Evolutionary conservation across 202 grass and related monocot genomes (phyloP).

Genomic region (Carex arenaria): DNA sequence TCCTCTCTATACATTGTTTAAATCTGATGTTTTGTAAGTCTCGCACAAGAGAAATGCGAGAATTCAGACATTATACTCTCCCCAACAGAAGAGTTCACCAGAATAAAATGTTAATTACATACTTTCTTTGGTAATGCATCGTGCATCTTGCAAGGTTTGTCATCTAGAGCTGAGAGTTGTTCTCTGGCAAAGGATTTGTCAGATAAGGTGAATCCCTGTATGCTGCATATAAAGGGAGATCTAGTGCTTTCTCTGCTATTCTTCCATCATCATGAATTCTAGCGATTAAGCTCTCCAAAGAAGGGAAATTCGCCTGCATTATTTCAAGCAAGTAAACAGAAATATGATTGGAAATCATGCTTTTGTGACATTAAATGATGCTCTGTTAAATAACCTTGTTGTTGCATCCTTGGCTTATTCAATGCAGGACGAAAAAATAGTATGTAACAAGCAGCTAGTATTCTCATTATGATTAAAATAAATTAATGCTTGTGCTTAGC

Average conservation of each 20-base stretch:
- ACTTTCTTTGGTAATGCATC: neutral
- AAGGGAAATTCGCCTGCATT: constrained; percentile 77
- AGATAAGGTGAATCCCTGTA: constrained; percentile 74
- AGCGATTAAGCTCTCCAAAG: constrained; percentile 81
- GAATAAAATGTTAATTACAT: neutral
- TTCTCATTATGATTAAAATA: neutral
- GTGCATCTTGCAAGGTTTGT: constrained; percentile 19
- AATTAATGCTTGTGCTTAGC: neutral
- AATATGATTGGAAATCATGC: neutral
- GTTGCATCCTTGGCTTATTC: neutral
- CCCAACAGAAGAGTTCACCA: neutral
- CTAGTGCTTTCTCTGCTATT: constrained; percentile 76
- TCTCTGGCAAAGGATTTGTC: constrained; percentile 26
- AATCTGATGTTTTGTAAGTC: neutral
- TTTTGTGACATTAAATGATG: neutral
- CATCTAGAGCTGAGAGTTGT: neutral
- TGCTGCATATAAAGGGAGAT: constrained; percentile 56
- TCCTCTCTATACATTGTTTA: neutral
- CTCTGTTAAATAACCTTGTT: neutral
- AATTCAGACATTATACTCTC: neutral
- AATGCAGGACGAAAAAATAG: neutral
- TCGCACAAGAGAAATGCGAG: neutral
- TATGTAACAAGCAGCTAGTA: neutral
- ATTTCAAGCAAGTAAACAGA: constrained; percentile 11
- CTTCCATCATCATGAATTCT: constrained; percentile 87